Base-by-base conservation (phyloP, 176 grass and related monocot species). In the Oryza brachyantha region DNA sequence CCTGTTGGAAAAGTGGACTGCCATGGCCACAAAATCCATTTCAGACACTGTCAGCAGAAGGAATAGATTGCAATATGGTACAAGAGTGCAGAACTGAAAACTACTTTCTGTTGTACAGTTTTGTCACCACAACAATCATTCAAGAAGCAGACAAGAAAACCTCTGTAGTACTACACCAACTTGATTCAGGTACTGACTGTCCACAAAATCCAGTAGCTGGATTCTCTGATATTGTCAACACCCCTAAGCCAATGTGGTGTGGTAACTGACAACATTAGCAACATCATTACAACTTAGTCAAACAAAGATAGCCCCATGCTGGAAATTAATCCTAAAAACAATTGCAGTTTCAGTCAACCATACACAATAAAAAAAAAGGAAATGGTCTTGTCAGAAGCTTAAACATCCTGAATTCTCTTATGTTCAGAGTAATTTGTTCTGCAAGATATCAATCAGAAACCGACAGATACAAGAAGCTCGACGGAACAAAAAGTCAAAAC, bases 1-100 rank as follows among this genome's bases (percentile, higher is more conserved):
- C 52, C 39, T 35, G 67, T 41, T 62, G 37, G 21, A 62, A 35
- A 81, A 61, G 54, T 57, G 70, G 37, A 34, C 65, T 11, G 60
- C 55, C 52, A 70, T 55, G 21, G 28, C 79, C 36, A 19, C 66
- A 58, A 57, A 40, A 69, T 62, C 61, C 75, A 68, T 63, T 45
- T 68, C 61, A 61, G 50, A 27, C 55, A 76, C 46, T 63, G 81
- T 75, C 81, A 84, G 69, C 75, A 22, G 26, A 84, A 66, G 64
- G 50, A 74, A 61, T 39, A 50, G 36, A 43, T 35, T 60, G 60
- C 28, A 73, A 50, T 67, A 59, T 59, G 17, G 71, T 71, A 24
- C 37, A 41, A 41, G 13, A 28, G 17, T 68, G 50, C 75, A 62
- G 24, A 80, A 57, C 75, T 8, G 69, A 64, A 66, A 69, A 69